Evolutionary conservation across 345 rosid genomes (phyloP).

Genomic region (Ricinus communis): DNA sequence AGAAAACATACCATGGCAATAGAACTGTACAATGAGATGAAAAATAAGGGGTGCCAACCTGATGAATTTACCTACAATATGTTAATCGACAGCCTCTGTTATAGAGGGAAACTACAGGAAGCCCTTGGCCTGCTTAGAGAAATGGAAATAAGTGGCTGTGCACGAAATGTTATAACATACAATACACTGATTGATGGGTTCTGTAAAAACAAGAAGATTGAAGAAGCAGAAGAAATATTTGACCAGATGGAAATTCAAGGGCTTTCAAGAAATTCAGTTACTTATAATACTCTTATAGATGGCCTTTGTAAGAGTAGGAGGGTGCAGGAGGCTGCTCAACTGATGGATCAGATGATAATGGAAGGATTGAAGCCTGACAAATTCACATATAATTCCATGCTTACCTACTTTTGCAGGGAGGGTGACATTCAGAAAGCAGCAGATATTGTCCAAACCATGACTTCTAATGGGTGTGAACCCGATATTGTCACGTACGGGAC

Average conservation of each 20-base stretch:
- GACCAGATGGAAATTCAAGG: slow-evolving; percentile 94
- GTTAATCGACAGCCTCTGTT: slow-evolving; percentile 78
- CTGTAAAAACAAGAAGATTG: slow-evolving; percentile 68
- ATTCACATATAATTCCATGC: slow-evolving; percentile 79
- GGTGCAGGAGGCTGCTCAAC: slow-evolving; percentile 76
- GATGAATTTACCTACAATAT: slow-evolving; percentile 80
- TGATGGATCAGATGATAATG: slow-evolving; percentile 94
- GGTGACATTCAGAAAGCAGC: slow-evolving; percentile 84
- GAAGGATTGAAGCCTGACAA: slow-evolving; percentile 84
- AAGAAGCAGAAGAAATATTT: slow-evolving; percentile 84
- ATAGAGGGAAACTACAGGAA: slow-evolving; percentile 58
- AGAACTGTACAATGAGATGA: slow-evolving; percentile 84
- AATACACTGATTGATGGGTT: slow-evolving; percentile 87
- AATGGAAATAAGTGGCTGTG: slow-evolving; percentile 78
- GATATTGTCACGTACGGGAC: slow-evolving; percentile 86
- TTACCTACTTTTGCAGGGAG: slow-evolving; percentile 62
- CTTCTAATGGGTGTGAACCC: slow-evolving; percentile 72
- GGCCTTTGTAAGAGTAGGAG: slow-evolving; percentile 72
- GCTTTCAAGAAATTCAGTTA: slow-evolving; percentile 75
- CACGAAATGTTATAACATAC: slow-evolving; percentile 74
- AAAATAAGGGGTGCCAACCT: slow-evolving; percentile 72
- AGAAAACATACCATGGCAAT: slow-evolving; percentile 53
- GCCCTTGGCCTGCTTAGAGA: slow-evolving; percentile 69
- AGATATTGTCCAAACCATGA: slow-evolving; percentile 80
- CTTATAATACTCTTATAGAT: slow-evolving; percentile 86